These are phyloP conservation scores for Lachancea dasiensis DNA, from an alignment of 805 yeast genomes.

Conservation along the genomic window DNA sequence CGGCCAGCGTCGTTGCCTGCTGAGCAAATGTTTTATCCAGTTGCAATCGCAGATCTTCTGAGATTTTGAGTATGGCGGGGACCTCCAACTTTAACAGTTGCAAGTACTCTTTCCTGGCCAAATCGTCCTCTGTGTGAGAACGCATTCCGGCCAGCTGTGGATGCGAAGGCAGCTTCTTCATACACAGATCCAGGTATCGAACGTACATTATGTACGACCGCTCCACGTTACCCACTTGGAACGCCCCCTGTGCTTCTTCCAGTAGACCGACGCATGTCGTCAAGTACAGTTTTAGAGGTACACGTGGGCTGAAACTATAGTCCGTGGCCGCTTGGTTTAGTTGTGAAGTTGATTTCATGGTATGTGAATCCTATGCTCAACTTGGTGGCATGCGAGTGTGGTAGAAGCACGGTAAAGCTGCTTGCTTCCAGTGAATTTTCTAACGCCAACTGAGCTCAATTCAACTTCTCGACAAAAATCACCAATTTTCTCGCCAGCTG, in stretches of 20 bases:
- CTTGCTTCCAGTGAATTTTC: no score
- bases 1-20: constrained; percentile 24
- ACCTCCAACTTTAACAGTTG: constrained; percentile 30
- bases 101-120: constrained; percentile 22
- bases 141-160: constrained; percentile 14
- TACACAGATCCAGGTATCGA: constrained; percentile 48
- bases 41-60: constrained; percentile 24
- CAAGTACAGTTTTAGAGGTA: constrained; percentile 50
- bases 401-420: not conserved
- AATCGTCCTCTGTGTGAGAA: constrained; percentile 4
- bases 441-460: no score
- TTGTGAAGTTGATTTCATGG: constrained; percentile 11
- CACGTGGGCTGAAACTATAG: constrained; percentile 46
- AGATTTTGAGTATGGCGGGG: constrained; percentile 27
- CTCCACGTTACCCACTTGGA: constrained; percentile 36
- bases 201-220: constrained; percentile 52
- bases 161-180: constrained; percentile 27
- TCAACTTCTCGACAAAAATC: no score
- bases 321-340: constrained; percentile 41
- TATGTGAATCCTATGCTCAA: not conserved
- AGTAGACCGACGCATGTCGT: constrained; percentile 44
- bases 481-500: no score
- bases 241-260: constrained; percentile 38
- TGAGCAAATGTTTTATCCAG: constrained; percentile 20
- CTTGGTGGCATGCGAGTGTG: constrained; percentile 1